Percentiles rank a stretch among this genome's conserved stretches.
phyloP scores from a whole-genome alignment of 306 rosid species.

The Castanea crenata region DNA sequence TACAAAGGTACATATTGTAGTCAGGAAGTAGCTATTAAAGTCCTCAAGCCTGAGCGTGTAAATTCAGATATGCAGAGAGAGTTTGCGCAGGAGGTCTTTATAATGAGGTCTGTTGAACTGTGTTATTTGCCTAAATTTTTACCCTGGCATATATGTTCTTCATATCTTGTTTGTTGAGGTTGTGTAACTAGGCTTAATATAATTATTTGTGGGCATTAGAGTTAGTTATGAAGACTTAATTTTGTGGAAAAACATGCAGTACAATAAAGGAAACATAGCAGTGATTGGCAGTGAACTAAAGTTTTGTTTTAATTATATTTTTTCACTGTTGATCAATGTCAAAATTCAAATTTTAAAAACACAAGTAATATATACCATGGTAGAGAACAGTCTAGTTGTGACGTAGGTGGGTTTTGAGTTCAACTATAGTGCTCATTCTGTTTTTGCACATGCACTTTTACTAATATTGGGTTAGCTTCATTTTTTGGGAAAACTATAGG shows the following conservation, averaged over 20 bases:
- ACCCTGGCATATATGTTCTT: constrained; percentile 12
- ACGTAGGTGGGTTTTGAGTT: background rate
- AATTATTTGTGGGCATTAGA: no score
- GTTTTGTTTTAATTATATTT: no score
- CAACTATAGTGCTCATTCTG: background rate
- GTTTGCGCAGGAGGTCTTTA: constrained; percentile 91
- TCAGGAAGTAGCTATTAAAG: constrained; percentile 96
- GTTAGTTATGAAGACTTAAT: no score
- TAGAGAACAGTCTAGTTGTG: background rate
- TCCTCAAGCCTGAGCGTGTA: constrained; percentile 85
- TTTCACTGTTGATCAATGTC: no score
- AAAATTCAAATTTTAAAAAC: background rate
- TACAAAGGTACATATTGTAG: constrained; percentile 87
- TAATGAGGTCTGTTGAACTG: constrained; percentile 69
- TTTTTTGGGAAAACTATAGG: background rate
- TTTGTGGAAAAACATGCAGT: background rate
- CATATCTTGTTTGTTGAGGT: constrained; percentile 4
- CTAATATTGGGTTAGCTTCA: background rate
- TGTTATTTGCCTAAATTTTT: constrained; percentile 1
- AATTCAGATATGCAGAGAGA: constrained; percentile 83
- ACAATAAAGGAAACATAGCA: no score
- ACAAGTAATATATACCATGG: background rate
- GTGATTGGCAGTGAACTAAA: no score
- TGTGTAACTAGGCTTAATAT: background rate
- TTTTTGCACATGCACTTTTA: background rate